These are phyloP conservation scores for Talaromyces adpressus DNA, from an alignment of 495 filamentous ascomycete genomes.

Conservation along the genomic window DNA sequence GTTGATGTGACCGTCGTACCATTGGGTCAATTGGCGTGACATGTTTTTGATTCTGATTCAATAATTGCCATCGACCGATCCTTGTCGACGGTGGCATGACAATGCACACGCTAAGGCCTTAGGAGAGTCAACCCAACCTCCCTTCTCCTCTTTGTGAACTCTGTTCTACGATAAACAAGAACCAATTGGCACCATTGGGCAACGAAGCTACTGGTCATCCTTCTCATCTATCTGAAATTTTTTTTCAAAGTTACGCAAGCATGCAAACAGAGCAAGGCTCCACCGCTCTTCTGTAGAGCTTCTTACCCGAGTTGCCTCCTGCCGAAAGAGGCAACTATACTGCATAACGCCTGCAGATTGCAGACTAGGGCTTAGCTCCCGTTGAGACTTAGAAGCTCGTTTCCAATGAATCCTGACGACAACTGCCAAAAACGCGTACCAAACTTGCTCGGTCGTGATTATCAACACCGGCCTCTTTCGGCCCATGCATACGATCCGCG, in stretches of 20 bases:
- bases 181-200: neutral
- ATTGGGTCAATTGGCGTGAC: slow-evolving; percentile 18
- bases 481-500: slow-evolving; percentile 4
- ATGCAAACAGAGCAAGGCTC: neutral
- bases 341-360: slow-evolving; percentile 1
- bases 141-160: slow-evolving; percentile 9
- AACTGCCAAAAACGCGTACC: slow-evolving; percentile 5
- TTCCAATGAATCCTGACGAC: slow-evolving; percentile 8
- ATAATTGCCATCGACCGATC: slow-evolving; percentile 11
- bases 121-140: slow-evolving; percentile 7
- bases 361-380: slow-evolving; percentile 2
- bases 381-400: slow-evolving; percentile 6
- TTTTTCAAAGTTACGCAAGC: neutral
- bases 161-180: neutral
- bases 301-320: neutral
- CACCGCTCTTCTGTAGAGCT: neutral
- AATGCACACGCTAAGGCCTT: slow-evolving; percentile 9
- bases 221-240: neutral
- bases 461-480: slow-evolving; percentile 2
- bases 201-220: neutral
- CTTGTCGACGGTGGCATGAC: slow-evolving; percentile 19
- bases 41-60: slow-evolving; percentile 17
- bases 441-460: neutral
- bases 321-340: slow-evolving; percentile 3
- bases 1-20: slow-evolving; percentile 9